These are phyloP conservation scores for Fusarium virguliforme DNA, from an alignment of 2,329 filamentous ascomycete genomes.

Conservation along the genomic window DNA sequence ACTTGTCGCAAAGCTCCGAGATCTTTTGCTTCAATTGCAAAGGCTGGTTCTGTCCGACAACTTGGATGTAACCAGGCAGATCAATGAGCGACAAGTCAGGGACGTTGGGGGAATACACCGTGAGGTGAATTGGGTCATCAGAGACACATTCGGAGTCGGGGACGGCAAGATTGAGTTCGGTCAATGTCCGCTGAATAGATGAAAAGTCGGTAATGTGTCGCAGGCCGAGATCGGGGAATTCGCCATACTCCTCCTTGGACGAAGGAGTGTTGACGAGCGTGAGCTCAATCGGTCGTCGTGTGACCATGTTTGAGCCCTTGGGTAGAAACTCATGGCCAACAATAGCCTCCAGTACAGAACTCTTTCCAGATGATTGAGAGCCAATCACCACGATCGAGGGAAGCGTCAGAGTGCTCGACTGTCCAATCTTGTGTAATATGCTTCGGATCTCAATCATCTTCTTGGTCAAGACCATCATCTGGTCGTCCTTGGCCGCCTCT, in stretches of 20 bases:
- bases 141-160: conserved; percentile 93
- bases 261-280: conserved; percentile 96
- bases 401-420: conserved; percentile 88
- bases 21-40: conserved; percentile 96
- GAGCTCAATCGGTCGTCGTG: conserved; percentile 92
- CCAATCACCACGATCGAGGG: conserved; percentile 99
- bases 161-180: conserved; percentile 94
- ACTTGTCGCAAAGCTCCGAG: conserved; percentile 95
- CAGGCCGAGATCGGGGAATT: conserved; percentile 93
- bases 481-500: conserved; percentile 87
- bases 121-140: conserved; percentile 95
- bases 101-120: conserved; percentile 95
- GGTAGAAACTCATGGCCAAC: conserved; percentile 98
- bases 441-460: conserved; percentile 99
- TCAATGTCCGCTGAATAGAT: conserved; percentile 92
- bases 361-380: conserved; percentile 98
- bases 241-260: conserved; percentile 89
- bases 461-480: conserved; percentile 99
- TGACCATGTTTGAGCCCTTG: conserved; percentile 99
- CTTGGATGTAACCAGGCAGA: conserved; percentile 96
- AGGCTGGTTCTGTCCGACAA: conserved; percentile 92
- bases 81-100: conserved; percentile 97
- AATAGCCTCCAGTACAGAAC: conserved; percentile 95
- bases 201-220: conserved; percentile 93
- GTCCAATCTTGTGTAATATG: conserved; percentile 91